A percentile compares a stretch with the other conserved stretches of the same genome.
phyloP scores from a whole-genome alignment of 805 yeast species.

The Grigorovia humatica region DNA sequence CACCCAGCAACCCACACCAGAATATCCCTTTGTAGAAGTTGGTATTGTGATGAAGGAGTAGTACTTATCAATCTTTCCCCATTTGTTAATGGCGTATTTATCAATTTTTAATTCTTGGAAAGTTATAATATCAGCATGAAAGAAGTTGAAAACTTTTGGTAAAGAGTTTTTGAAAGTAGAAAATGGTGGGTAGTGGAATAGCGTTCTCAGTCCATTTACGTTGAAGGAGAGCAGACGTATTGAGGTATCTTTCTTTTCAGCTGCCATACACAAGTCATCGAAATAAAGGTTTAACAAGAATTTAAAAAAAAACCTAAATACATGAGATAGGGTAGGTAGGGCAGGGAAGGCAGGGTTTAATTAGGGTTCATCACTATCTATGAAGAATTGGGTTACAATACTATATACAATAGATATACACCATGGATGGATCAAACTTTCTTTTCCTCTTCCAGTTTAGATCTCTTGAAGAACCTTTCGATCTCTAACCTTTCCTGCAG shows the following conservation, averaged over 20 bases:
- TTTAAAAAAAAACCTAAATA: not conserved
- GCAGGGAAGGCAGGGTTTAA: no score
- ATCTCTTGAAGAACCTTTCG: conserved; percentile 10
- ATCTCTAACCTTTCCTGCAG: conserved; percentile 32
- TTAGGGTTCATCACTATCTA: no score
- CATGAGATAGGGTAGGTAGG: no score
- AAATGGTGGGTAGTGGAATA: conserved; percentile 83
- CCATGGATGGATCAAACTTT: conserved; percentile 5
- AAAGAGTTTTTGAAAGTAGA: conserved; percentile 33
- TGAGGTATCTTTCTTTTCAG: not conserved
- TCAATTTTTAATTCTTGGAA: conserved; percentile 74
- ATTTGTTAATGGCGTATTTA: conserved; percentile 31
- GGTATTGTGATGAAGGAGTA: conserved; percentile 65
- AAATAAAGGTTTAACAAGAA: not conserved
- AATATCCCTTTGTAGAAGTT: conserved; percentile 61
- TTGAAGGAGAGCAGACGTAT: conserved; percentile 51
- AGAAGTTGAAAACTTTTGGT: conserved; percentile 35
- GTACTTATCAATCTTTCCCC: conserved; percentile 47
- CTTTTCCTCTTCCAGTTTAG: conserved; percentile 11
- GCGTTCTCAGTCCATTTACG: conserved; percentile 73
- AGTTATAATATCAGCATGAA: conserved; percentile 69
- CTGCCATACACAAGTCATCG: not conserved
- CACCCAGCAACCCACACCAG: conserved; percentile 84
- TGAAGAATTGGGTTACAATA: no score
- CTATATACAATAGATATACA: no score